Conservation (phyloP, 495 filamentous ascomycete species). For the Daldinia bambusicola region DNA sequence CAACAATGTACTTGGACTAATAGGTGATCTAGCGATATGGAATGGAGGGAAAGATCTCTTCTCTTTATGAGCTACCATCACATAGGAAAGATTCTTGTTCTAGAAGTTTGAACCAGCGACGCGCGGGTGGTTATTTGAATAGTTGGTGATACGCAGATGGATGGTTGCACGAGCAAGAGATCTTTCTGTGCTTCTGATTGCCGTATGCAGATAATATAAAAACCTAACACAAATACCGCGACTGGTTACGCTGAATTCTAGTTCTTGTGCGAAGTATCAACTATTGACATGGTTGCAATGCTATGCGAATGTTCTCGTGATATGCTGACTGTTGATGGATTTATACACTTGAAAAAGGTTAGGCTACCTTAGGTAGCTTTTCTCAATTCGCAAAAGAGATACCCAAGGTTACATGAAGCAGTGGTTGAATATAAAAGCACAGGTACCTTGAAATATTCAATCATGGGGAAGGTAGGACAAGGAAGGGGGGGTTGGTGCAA, state of each 20-base stretch:
- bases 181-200: conserved; percentile 19
- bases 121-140: conserved; percentile 10
- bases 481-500: not conserved
- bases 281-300: not conserved
- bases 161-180: conserved; percentile 25
- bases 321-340: too few species aligned
- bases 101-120: conserved; percentile 18
- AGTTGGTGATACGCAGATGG: conserved; percentile 9
- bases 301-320: not conserved
- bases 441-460: not conserved
- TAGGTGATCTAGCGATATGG: conserved; percentile 16
- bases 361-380: too few species aligned
- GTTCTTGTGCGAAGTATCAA: not conserved
- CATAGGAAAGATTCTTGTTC: conserved; percentile 12
- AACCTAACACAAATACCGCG: conserved; percentile 17
- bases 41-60: conserved; percentile 16
- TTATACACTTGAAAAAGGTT: too few species aligned
- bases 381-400: too few species aligned
- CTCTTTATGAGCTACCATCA: conserved; percentile 9
- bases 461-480: conserved; percentile 15
- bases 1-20: conserved; percentile 25
- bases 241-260: not conserved
- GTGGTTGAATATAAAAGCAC: not conserved
- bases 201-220: conserved; percentile 22
- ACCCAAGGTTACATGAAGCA: too few species aligned